Evolutionary conservation across 2,329 filamentous ascomycete species (phyloP).

Genomic region (Beauveria rudraprayagi): DNA sequence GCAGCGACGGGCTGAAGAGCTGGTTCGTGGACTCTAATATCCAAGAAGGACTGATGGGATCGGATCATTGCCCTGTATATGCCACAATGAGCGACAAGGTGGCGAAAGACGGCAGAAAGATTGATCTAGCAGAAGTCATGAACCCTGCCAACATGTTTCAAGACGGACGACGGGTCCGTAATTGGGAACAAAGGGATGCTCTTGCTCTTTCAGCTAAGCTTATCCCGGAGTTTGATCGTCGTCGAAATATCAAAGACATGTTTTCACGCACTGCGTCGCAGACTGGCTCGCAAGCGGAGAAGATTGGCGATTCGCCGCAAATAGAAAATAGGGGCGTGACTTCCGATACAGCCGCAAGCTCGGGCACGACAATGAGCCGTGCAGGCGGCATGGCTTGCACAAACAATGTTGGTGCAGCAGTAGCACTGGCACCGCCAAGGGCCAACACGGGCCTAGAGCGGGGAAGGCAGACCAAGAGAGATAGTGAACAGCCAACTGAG

Average conservation of each 20-base stretch:
- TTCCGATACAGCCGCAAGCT: neutral
- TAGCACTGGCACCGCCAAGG: neutral
- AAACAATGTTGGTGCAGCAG: neutral
- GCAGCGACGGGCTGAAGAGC: constrained; percentile 65
- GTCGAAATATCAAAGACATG: constrained; percentile 88
- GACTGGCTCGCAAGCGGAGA: constrained; percentile 17
- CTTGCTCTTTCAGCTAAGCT: constrained; percentile 72
- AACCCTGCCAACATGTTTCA: constrained; percentile 68
- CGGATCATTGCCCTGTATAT: constrained; percentile 93
- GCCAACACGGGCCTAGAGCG: neutral
- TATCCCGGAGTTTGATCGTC: constrained; percentile 79
- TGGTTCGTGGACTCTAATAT: constrained; percentile 82
- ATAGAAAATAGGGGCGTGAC: neutral
- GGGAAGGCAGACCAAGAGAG: constrained; percentile 18
- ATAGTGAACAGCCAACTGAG: constrained; percentile 14
- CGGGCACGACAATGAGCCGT: neutral
- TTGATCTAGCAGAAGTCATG: constrained; percentile 62
- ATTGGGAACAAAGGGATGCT: constrained; percentile 59
- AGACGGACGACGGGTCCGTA: constrained; percentile 54
- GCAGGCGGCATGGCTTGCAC: neutral
- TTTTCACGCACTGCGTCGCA: constrained; percentile 51
- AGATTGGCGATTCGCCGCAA: neutral
- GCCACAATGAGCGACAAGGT: constrained; percentile 62
- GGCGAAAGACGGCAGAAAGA: constrained; percentile 35
- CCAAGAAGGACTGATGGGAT: constrained; percentile 88